Base-by-base conservation (phyloP, 2,329 filamentous ascomycete genomes). In the Penicillium occitanis region DNA sequence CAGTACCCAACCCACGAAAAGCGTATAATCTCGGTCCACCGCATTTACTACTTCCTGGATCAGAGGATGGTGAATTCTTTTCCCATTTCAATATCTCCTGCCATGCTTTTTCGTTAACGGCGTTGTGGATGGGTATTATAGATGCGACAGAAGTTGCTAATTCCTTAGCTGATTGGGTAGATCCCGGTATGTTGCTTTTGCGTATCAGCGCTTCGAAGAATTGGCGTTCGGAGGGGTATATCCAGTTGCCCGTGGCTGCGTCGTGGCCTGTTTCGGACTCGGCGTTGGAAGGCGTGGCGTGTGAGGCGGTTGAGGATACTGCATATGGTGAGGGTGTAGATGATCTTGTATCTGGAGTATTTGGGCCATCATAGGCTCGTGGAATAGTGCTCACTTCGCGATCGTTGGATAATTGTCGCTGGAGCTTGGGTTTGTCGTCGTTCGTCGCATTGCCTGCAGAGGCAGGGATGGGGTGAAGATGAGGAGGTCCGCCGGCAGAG, bases 201-300 rank as follows among this genome's bases (percentile, higher is more conserved):
- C 94, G 90, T 82, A 90, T 88, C 88, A 99, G 94, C 53, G 95
- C 95, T 58, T 96, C 91, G 81, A 98, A 98, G 84, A 99, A 99
- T 88, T 97, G 96, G 75, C 91, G 90, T 78, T 98, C 94, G 0
- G 91, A 95, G 0, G 95, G 95, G 79, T 99, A 99, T 68, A 99
- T 90, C 95, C 95, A 99, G 77, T 97, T 97, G 0, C 94, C 94
- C 0, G 87, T 87, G 44, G 81, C 76, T 61, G 84, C 81, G 72
- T 92, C 88, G 25, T 88, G 84, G 68, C 91, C 90, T 0, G 90
- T 91, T 76, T 97, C 93, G 68, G 86, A 80, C 79, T 97, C 92
- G 68, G 87, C 85, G 78, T 96, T 97, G 14, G 90, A 89, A 0
- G 87, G 85, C 46, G 73, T 66, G 33, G 76, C 67, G 68, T 77